Evolutionary conservation across 768 basidiomycete species (phyloP).

Genomic region (Mycena metata): DNA sequence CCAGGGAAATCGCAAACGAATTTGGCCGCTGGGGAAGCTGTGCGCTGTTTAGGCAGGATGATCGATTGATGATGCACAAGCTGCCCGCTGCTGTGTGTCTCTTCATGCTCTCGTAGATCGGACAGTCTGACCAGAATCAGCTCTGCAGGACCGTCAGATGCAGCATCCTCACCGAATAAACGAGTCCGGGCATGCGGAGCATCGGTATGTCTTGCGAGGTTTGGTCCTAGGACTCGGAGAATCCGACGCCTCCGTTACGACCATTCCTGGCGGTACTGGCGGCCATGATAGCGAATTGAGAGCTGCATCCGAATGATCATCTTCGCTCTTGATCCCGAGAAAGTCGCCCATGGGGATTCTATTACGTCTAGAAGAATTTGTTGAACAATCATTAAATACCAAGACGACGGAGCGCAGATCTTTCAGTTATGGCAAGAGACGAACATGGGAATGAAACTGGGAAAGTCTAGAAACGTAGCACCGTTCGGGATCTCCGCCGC

Average conservation of each 20-base stretch:
- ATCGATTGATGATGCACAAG: background rate
- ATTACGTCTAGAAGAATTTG: too few species aligned
- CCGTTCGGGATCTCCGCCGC: too few species aligned
- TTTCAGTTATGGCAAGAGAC: too few species aligned
- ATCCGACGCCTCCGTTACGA: background rate
- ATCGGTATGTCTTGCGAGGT: background rate
- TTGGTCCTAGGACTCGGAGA: background rate
- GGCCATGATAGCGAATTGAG: background rate
- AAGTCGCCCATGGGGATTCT: background rate
- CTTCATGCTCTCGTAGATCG: conserved; percentile 14
- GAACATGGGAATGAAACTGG: conserved; percentile 10
- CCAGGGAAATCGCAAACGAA: conserved; percentile 4
- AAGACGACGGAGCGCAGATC: too few species aligned
- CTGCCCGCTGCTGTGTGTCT: conserved; percentile 4
- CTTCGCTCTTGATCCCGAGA: background rate
- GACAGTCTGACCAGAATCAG: background rate
- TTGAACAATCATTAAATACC: too few species aligned
- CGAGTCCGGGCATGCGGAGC: background rate
- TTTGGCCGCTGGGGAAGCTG: background rate
- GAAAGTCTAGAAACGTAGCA: background rate
- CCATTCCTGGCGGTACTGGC: background rate
- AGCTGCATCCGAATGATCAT: background rate
- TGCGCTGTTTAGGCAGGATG: too few species aligned
- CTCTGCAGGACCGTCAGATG: too few species aligned
- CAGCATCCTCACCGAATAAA: background rate